Evolutionary conservation across 2,329 filamentous ascomycete genomes (phyloP), one percentile per base, ranked within the genome.

Genomic region (Leptographium galeiforme): DNA sequence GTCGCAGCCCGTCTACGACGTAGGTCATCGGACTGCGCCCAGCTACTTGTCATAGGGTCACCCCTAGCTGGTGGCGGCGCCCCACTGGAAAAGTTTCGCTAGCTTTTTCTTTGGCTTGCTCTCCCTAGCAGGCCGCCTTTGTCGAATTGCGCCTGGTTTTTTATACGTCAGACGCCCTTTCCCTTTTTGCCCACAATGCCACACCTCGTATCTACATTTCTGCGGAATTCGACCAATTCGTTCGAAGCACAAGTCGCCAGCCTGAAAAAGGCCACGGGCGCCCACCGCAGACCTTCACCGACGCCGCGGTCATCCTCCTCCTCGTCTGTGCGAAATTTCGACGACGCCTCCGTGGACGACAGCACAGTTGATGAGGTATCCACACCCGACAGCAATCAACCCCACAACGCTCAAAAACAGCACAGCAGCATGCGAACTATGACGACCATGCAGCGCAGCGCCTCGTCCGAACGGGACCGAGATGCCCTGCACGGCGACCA

Each of bases 181-280:
- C 34, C 34, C n/a, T 19, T 33, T 30, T n/a, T 38, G 19, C 32
- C 30, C 14, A 40, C 59, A 56, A 81, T 81, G 78, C 77, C 77
- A 62, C 75, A 79, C 68, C 69, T 73, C 56, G 77, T 81, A 58
- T 68, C 73, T 63, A 75, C 72, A 63, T 79, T 81, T 66, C 71
- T 81, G 60, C 74, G 76, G 59, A 72, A 70, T 57, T 75, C 77
- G n/a, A 75, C 75, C 58, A 64, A 59, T 41, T 62, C 63, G 6
- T 46, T 68, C 16, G 75, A 77, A 63, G 72, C 70, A 64, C 64
- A 67, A 55, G 74, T 78, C 58, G 68, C 73, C 53, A 71, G 68
- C 61, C 70, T 77, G 59, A 76, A 77, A 58, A 73, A 68, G 55
- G 63, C 61, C 33, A 61, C 62, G 58, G 57, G 64, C 58, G 45